These are phyloP conservation scores for Solanum bukasovii DNA, from an alignment of 257 asterid genomes.

Conservation along the genomic window DNA sequence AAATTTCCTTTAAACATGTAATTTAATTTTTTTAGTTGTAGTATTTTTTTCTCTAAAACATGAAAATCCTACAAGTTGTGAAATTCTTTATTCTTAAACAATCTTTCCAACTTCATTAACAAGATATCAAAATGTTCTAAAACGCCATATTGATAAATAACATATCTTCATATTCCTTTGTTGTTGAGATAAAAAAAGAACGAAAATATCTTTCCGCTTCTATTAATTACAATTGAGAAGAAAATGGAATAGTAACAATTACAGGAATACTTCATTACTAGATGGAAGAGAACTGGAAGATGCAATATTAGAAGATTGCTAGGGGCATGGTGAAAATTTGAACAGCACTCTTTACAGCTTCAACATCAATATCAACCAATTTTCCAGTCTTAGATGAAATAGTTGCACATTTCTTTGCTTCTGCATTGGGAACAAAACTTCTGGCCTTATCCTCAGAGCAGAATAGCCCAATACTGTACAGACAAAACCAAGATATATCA, in stretches of 20 bases:
- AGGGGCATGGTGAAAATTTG: conserved; percentile 62
- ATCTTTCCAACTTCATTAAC: background rate
- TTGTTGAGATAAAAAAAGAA: background rate
- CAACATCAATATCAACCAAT: conserved; percentile 58
- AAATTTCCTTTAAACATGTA: too few relatives aligned
- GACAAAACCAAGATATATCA: background rate
- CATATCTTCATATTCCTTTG: background rate
- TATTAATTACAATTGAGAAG: background rate
- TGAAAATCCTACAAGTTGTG: background rate
- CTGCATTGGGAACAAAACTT: conserved; percentile 52
- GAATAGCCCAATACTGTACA: conserved; percentile 60
- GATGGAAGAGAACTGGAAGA: background rate
- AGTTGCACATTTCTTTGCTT: conserved; percentile 53
- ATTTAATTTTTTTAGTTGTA: too few relatives aligned
- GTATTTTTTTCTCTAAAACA: background rate
- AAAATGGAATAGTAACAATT: background rate
- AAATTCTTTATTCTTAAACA: background rate
- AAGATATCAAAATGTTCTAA: background rate
- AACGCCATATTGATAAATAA: background rate
- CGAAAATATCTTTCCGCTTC: background rate
- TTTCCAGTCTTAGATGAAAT: conserved; percentile 74
- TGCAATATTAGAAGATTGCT: conserved; percentile 9
- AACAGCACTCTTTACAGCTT: conserved; percentile 49
- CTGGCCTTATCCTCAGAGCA: conserved; percentile 58
- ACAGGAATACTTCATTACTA: background rate